Percentiles rank a stretch among this genome's conserved stretches.
Evolutionary conservation across 108 stramenopile genomes (phyloP).

Genomic region (Cyclostephanos tholiformis): DNA sequence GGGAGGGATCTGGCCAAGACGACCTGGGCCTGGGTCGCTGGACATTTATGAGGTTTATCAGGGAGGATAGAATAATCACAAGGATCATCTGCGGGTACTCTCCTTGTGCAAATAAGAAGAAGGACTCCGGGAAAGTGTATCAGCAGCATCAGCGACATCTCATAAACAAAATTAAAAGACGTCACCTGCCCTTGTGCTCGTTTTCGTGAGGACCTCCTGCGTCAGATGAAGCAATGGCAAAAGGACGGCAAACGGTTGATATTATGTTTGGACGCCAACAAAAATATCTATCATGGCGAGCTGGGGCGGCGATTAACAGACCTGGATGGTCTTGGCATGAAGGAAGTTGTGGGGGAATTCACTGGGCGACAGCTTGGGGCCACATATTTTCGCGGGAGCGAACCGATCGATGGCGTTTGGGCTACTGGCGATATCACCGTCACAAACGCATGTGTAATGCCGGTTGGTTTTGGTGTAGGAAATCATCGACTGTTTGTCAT

Average conservation of each 20-base stretch:
- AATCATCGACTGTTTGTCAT: neutral
- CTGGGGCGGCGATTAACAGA: too few species aligned
- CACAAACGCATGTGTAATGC: neutral
- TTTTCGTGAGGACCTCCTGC: too few species aligned
- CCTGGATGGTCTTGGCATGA: neutral
- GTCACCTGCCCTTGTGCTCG: slow-evolving; percentile 10
- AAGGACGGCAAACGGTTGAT: neutral
- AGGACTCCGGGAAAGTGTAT: neutral
- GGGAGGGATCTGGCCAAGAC: slow-evolving; percentile 1
- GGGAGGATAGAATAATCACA: neutral
- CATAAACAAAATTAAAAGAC: slow-evolving; percentile 3
- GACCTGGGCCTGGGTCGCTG: slow-evolving; percentile 5
- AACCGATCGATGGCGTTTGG: slow-evolving; percentile 1
- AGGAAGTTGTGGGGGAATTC: neutral
- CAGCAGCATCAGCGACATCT: slow-evolving; percentile 6
- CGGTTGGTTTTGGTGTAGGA: neutral
- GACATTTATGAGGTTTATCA: slow-evolving; percentile 8
- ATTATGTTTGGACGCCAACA: neutral
- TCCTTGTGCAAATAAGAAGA: neutral
- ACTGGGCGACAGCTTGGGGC: neutral
- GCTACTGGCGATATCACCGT: neutral
- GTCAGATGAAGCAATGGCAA: neutral
- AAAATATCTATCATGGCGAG: neutral
- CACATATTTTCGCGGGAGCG: neutral
- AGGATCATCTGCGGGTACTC: neutral